These are phyloP conservation scores for Colletotrichum melonis DNA, from an alignment of 2,329 filamentous ascomycete genomes.

Conservation along the genomic window DNA sequence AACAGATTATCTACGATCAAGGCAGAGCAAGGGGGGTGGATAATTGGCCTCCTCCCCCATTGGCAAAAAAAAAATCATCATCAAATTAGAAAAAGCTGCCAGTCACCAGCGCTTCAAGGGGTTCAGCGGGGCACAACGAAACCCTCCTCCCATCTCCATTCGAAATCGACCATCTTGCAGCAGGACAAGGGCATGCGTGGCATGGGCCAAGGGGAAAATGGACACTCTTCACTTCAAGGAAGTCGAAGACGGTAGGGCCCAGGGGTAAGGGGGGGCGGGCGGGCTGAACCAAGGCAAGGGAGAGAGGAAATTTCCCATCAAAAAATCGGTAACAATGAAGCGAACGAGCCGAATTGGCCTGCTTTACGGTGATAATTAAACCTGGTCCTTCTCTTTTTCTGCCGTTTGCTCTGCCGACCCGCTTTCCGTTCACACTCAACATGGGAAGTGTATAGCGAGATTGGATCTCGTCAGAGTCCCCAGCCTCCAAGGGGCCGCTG, in stretches of 20 bases:
- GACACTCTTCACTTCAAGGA: no score
- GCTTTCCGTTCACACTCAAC: not conserved
- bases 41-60: not conserved
- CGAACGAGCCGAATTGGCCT: constrained; percentile 20
- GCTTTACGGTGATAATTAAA: not conserved
- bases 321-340: constrained; percentile 4
- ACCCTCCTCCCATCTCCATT: not conserved
- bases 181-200: not conserved
- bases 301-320: not conserved
- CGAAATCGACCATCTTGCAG: constrained; percentile 10
- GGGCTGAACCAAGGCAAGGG: not conserved
- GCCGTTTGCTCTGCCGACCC: constrained; percentile 6
- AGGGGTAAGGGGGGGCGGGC: not conserved
- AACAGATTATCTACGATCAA: not conserved
- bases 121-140: not conserved
- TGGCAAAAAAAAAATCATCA: not conserved
- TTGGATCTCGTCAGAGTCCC: constrained; percentile 3
- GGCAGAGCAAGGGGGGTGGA: not conserved
- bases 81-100: not conserved
- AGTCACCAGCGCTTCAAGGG: constrained; percentile 8
- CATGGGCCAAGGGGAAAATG: constrained; percentile 1
- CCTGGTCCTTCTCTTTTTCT: not conserved
- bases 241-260: no score
- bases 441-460: constrained; percentile 13
- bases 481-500: not conserved